Conservation (phyloP, 371 early-diverging fungal genomes). For the Choanephora cucurbitarum region DNA sequence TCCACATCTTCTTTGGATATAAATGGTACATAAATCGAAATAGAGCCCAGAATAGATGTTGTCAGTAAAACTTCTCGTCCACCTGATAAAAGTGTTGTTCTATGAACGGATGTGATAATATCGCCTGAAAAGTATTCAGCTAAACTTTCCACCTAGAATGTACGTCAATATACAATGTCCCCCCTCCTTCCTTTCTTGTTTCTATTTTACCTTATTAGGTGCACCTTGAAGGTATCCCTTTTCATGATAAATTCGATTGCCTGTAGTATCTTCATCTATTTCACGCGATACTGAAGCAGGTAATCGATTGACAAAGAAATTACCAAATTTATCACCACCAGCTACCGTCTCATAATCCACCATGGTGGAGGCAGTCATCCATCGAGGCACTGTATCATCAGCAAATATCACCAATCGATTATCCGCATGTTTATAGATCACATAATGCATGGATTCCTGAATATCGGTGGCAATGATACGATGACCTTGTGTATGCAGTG, state of each 20-base stretch:
- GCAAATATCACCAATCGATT: constrained; percentile 89
- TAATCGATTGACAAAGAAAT: constrained; percentile 80
- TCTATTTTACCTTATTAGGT: constrained; percentile 73
- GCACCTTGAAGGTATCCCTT: constrained; percentile 84
- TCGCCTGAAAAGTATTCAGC: constrained; percentile 88
- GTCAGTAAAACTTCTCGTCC: constrained; percentile 87
- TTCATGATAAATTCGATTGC: constrained; percentile 76
- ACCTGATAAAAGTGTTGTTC: constrained; percentile 79
- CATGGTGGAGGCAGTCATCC: constrained; percentile 77
- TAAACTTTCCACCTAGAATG: constrained; percentile 59
- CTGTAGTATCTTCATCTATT: constrained; percentile 88
- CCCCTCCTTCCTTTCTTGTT: background rate
- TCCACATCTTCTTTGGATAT: constrained; percentile 87
- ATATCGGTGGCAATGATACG: constrained; percentile 86
- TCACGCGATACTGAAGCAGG: constrained; percentile 66
- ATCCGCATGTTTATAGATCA: constrained; percentile 69
- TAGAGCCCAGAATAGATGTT: constrained; percentile 82
- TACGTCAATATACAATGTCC: background rate
- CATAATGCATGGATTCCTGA: constrained; percentile 87
- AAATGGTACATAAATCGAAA: constrained; percentile 88
- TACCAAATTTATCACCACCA: constrained; percentile 97
- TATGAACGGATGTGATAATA: constrained; percentile 78
- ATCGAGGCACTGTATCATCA: constrained; percentile 93
- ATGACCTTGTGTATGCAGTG: constrained; percentile 81
- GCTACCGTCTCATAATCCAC: constrained; percentile 94